Evolutionary conservation across 2,329 filamentous ascomycete genomes (phyloP), one percentile per base, ranked within the genome.

Genomic region (Aspergillus udagawae): DNA sequence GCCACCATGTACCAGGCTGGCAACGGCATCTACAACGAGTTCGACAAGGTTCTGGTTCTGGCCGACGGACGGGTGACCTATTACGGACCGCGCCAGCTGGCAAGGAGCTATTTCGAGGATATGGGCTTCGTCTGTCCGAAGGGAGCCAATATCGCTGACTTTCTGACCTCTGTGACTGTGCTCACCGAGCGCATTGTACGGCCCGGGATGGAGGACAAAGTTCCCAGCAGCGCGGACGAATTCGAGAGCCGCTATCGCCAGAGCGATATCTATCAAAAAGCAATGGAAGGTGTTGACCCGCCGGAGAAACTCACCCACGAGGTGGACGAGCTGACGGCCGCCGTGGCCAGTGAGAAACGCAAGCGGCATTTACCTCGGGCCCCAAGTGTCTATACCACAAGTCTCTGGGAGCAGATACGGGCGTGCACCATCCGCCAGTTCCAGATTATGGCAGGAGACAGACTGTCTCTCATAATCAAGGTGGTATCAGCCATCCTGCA

Each of bases 1-100:
- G 81, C 86, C 1, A 87, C 85, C 0, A 77, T 87, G 0, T 90
- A 90, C 66, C 87, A 89, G 65, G 86, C 87, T 1, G 84, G 85
- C 7, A 86, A 90, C 53, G 83, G 80, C 5, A 88, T 89, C 58
- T 88, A 87, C 66, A 76, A 87, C 35, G 77, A 85, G 1, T 89
- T 89, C 65, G 86, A 89, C 69, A 89, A 89, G 66, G 83, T 88
- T 0, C 75, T 89, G 0, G 81, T 89, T 1, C 77, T 89, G 1
- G 85, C 88, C 20, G 80, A 84, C 47, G 86, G 86, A 29, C 81
- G 82, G 57, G 73, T 88, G 56, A 80, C 86, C 27, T 90, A 82
- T 73, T 89, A 86, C 60, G 87, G 86, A 0, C 80, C 84, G 0
- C 74, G 78, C 47, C 70, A 76, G 3, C 75, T 84, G 51, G 87